Percentiles rank a stretch among this genome's conserved stretches.
These are phyloP conservation scores for Aspergillus viridinutans DNA, from an alignment of 2,329 filamentous ascomycete genomes.

Conservation along the genomic window DNA sequence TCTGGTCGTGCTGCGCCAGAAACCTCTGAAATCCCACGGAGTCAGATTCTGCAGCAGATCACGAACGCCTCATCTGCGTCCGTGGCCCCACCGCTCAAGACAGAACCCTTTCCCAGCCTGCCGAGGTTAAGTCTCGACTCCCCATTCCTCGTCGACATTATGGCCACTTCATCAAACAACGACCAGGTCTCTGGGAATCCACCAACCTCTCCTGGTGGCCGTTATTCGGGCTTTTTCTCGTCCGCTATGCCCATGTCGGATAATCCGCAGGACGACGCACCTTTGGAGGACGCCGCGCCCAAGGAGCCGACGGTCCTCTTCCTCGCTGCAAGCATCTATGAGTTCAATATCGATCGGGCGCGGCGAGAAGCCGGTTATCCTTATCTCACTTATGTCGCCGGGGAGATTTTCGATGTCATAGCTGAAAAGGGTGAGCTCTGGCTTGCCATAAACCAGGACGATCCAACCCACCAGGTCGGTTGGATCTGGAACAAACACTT, in stretches of 20 bases:
- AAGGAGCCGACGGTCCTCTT: constrained; percentile 67
- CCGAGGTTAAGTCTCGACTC: constrained; percentile 44
- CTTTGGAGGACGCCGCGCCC: constrained; percentile 41
- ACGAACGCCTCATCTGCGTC: constrained; percentile 43
- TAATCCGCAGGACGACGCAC: constrained; percentile 37
- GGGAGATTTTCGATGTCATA: constrained; percentile 91
- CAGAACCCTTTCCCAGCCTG: constrained; percentile 35
- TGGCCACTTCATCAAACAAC: constrained; percentile 27
- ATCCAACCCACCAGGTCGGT: constrained; percentile 70
- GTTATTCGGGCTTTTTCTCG: constrained; percentile 75
- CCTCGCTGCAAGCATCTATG: constrained; percentile 87
- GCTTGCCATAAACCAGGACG: constrained; percentile 96
- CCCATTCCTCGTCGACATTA: constrained; percentile 40
- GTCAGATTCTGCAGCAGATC: constrained; percentile 48
- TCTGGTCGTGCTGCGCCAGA: constrained; percentile 50
- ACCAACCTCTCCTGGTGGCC: constrained; percentile 42
- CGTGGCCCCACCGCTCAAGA: constrained; percentile 8
- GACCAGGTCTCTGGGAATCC: constrained; percentile 20
- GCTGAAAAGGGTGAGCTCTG: constrained; percentile 96
- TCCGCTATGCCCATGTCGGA: constrained; percentile 81
- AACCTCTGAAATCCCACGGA: constrained; percentile 51
- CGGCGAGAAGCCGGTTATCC: constrained; percentile 92
- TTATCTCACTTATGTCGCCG: constrained; percentile 90
- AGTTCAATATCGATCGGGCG: constrained; percentile 92
- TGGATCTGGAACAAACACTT: constrained; percentile 99